Evolutionary conservation across 2,329 filamentous ascomycete genomes (phyloP).

Genomic region (Monosporascus sp.): DNA sequence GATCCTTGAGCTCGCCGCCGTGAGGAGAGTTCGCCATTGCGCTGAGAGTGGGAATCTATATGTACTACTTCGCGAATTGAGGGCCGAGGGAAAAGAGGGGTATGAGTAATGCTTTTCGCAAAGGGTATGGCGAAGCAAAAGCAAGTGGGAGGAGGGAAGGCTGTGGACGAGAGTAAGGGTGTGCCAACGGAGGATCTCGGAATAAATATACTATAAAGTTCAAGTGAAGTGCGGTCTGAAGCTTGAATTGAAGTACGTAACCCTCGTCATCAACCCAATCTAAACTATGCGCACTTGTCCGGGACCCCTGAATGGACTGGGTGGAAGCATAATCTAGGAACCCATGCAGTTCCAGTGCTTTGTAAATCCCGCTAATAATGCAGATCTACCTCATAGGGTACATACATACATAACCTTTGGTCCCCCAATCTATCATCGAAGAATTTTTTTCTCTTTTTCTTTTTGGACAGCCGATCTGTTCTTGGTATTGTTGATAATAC

Average conservation of each 20-base stretch:
- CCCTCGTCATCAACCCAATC: not conserved
- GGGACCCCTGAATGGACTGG: not conserved
- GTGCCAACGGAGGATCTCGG: no score
- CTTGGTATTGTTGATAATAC: not conserved
- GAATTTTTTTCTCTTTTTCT: not conserved
- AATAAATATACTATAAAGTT: not conserved
- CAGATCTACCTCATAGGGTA: not conserved
- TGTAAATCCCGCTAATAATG: no score
- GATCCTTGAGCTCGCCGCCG: conserved; percentile 95
- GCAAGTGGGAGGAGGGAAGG: not conserved
- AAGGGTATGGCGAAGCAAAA: not conserved
- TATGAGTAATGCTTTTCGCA: no score
- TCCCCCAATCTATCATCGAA: not conserved
- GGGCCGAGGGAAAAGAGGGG: no score
- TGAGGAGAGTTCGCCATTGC: conserved; percentile 69
- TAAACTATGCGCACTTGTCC: not conserved
- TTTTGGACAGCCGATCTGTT: not conserved
- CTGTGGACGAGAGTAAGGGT: not conserved
- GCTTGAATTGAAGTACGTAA: not conserved
- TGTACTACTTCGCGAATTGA: not conserved
- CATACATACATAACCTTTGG: not conserved
- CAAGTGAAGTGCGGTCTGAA: not conserved
- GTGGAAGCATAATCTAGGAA: not conserved
- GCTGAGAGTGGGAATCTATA: conserved; percentile 3
- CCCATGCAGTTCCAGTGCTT: no score